These are phyloP conservation scores for Penicillium palitans DNA, from an alignment of 2,329 filamentous ascomycete species.

Conservation along the genomic window DNA sequence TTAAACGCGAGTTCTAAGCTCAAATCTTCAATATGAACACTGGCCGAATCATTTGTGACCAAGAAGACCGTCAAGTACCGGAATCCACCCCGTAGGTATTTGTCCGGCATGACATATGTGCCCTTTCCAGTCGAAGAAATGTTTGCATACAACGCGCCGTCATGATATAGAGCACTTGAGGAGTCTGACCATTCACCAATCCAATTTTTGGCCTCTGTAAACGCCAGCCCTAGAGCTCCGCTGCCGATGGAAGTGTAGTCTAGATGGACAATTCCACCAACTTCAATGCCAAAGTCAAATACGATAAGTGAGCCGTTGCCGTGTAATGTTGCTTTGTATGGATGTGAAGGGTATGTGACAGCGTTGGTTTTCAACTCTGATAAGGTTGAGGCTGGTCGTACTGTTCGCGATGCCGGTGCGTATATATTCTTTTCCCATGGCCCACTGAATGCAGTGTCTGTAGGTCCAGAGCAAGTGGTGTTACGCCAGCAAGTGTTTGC, in stretches of 20 bases:
- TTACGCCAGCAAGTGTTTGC: slow-evolving; percentile 55
- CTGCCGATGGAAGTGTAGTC: slow-evolving; percentile 47
- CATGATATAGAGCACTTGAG: slow-evolving; percentile 51
- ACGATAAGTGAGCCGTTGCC: slow-evolving; percentile 56
- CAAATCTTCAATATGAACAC: slow-evolving; percentile 41
- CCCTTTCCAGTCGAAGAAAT: slow-evolving; percentile 36
- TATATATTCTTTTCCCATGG: slow-evolving; percentile 61
- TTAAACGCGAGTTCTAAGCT: slow-evolving; percentile 50
- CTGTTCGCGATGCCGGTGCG: slow-evolving; percentile 54
- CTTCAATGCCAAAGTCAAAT: slow-evolving; percentile 61
- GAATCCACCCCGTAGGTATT: slow-evolving; percentile 47
- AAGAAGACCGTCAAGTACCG: slow-evolving; percentile 48
- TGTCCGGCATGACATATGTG: slow-evolving; percentile 43
- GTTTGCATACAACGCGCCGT: slow-evolving; percentile 43
- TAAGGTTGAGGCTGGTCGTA: slow-evolving; percentile 50
- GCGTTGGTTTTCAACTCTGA: slow-evolving; percentile 34
- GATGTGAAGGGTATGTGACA: slow-evolving; percentile 30
- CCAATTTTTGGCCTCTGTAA: slow-evolving; percentile 52
- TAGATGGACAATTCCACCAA: slow-evolving; percentile 58
- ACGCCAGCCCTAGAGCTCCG: slow-evolving; percentile 49
- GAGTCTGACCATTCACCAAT: slow-evolving; percentile 51
- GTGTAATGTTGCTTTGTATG: slow-evolving; percentile 32
- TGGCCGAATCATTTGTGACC: slow-evolving; percentile 32
- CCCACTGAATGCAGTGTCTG: slow-evolving; percentile 55
- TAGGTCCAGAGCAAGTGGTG: slow-evolving; percentile 54